Conservation (phyloP, 768 basidiomycete species). For the Plicaturopsis crispa region DNA sequence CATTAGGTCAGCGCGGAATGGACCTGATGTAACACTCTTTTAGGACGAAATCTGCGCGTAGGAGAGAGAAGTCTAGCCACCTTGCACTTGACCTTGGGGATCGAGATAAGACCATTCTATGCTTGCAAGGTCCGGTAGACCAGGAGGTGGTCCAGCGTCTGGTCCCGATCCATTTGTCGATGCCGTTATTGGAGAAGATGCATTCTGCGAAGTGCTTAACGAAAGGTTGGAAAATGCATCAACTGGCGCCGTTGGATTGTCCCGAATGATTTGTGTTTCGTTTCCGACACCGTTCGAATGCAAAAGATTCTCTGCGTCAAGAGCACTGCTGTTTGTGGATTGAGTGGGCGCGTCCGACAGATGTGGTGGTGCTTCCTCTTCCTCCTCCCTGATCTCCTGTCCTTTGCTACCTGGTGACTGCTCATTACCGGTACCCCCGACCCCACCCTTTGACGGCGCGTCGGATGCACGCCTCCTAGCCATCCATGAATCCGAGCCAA, state of each 20-base stretch:
- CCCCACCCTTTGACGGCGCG: constrained; percentile 33
- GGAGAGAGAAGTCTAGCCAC: constrained; percentile 27
- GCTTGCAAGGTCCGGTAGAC: constrained; percentile 43
- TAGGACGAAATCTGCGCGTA: neutral
- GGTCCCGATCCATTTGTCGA: constrained; percentile 6
- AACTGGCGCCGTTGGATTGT: no score
- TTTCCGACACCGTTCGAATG: no score
- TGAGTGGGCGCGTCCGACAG: no score
- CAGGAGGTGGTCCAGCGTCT: constrained; percentile 33
- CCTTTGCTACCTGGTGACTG: constrained; percentile 33
- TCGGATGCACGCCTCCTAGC: constrained; percentile 59
- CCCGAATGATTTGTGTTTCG: no score
- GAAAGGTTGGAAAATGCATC: constrained; percentile 11
- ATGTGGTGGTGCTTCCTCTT: no score
- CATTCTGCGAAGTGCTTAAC: constrained; percentile 4
- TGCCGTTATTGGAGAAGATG: constrained; percentile 10
- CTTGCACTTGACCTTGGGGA: constrained; percentile 88
- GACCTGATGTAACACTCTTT: constrained; percentile 42
- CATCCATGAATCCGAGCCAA: constrained; percentile 61
- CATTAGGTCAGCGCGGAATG: constrained; percentile 85
- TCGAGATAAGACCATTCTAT: constrained; percentile 92
- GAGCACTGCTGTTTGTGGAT: no score
- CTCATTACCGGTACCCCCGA: constrained; percentile 31
- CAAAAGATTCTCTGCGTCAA: no score
- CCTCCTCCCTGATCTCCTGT: constrained; percentile 53